These are phyloP conservation scores for Calonectria montana DNA, from an alignment of 2,329 filamentous ascomycete genomes.

Conservation along the genomic window DNA sequence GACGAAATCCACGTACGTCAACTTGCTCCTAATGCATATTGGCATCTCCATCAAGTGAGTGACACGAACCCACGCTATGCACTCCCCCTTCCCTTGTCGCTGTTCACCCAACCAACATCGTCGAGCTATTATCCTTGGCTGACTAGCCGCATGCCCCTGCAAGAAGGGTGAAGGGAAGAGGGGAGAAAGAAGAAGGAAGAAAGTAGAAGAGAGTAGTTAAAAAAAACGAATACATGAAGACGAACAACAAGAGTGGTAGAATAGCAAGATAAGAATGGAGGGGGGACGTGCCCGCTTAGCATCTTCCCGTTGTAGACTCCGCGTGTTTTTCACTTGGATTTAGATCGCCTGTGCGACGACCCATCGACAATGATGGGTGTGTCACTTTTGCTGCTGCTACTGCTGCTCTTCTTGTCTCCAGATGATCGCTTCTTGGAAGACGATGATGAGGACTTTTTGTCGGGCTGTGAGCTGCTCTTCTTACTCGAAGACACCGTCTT, in stretches of 20 bases:
- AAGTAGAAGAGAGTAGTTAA: not conserved
- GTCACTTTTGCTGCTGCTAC: conserved; percentile 16
- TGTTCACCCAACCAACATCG: not conserved
- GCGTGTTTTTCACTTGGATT: not conserved
- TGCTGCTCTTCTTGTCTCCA: conserved; percentile 17
- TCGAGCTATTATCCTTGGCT: conserved; percentile 2
- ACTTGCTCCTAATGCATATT: conserved; percentile 8
- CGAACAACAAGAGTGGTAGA: not conserved
- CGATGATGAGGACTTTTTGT: conserved; percentile 9
- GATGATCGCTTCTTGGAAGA: conserved; percentile 6
- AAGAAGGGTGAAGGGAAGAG: not conserved
- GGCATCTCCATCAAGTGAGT: conserved; percentile 5
- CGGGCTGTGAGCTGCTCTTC: conserved; percentile 5
- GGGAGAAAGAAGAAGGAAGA: not conserved
- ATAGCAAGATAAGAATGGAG: not conserved
- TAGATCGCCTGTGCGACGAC: conserved; percentile 24
- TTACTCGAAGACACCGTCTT: conserved; percentile 19
- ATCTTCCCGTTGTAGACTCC: not conserved
- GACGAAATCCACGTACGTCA: not conserved
- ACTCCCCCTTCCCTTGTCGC: not conserved
- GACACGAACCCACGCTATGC: conserved; percentile 10
- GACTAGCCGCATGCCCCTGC: not conserved
- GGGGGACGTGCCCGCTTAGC: not conserved
- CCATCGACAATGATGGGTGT: conserved; percentile 35
- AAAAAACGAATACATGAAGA: not conserved